A percentile compares a stretch with the other conserved stretches of the same genome.
phyloP scores from a whole-genome alignment of 2,329 filamentous ascomycete genomes.

The Botrytis galanthina region DNA sequence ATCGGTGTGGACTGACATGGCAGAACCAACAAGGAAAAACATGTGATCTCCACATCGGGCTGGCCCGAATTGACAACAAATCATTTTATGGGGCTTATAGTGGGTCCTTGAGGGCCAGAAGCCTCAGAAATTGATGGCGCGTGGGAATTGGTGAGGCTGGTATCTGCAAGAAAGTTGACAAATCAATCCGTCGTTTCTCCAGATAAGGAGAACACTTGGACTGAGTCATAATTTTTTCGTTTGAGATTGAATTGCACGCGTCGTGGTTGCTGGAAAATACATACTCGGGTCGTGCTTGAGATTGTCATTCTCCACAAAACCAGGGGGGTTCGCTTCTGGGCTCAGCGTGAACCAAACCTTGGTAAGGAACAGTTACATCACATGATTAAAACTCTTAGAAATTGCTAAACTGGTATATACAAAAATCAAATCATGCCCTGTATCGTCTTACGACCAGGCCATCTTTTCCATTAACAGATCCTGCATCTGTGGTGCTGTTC shows the following conservation, averaged over 20 bases:
- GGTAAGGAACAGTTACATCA: not conserved
- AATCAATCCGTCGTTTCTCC: not conserved
- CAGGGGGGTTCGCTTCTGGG: constrained; percentile 4
- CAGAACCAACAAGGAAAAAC: constrained; percentile 1
- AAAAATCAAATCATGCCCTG: not conserved
- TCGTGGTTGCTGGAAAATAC: not conserved
- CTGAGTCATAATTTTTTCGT: not conserved
- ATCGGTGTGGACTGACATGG: constrained; percentile 5
- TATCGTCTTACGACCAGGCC: not conserved
- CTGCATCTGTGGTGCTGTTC: not conserved
- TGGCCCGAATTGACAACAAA: constrained; percentile 12
- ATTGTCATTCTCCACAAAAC: not conserved
- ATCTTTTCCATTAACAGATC: not conserved
- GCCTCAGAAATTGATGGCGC: not conserved
- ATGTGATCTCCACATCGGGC: constrained; percentile 12
- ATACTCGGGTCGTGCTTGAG: not conserved
- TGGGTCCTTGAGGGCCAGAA: not conserved
- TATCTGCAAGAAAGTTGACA: not conserved
- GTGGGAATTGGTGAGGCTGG: not conserved
- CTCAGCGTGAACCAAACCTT: not conserved
- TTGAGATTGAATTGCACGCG: not conserved
- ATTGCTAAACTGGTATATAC: not conserved
- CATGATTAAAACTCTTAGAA: not conserved
- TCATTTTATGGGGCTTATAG: constrained; percentile 12
- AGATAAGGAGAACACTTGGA: not conserved